Percentiles rank a stretch among this genome's conserved stretches.
Conservation (phyloP, 2,329 filamentous ascomycete genomes). For the Phaeosphaeriaceae sp. region DNA sequence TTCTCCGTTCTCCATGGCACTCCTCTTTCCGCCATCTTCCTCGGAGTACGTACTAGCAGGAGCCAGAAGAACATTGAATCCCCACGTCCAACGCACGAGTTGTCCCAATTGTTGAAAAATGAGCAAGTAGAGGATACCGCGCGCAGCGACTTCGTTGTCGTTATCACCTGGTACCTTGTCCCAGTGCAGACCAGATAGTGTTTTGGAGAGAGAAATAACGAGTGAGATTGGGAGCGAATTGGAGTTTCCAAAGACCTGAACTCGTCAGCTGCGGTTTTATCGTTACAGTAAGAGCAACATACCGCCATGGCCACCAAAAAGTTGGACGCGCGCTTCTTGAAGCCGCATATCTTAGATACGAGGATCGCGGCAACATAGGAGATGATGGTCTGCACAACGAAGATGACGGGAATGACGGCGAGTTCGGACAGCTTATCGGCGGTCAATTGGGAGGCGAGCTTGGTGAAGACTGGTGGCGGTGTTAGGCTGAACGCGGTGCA, state of each 20-base stretch:
- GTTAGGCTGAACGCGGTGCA: slow-evolving; percentile 11
- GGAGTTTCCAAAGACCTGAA: slow-evolving; percentile 89
- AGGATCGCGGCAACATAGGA: slow-evolving; percentile 79
- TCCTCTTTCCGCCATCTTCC: slow-evolving; percentile 58
- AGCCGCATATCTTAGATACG: slow-evolving; percentile 77
- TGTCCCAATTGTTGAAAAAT: slow-evolving; percentile 98
- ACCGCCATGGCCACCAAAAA: slow-evolving; percentile 96
- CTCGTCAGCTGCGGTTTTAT: slow-evolving; percentile 19
- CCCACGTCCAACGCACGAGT: slow-evolving; percentile 96
- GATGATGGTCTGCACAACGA: slow-evolving; percentile 83
- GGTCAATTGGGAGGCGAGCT: slow-evolving; percentile 91
- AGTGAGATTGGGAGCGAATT: slow-evolving; percentile 97
- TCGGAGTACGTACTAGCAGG: slow-evolving; percentile 77
- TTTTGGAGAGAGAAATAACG: slow-evolving; percentile 91
- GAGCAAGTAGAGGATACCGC: slow-evolving; percentile 92
- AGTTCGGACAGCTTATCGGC: slow-evolving; percentile 89
- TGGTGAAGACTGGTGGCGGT: slow-evolving; percentile 79
- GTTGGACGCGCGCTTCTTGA: slow-evolving; percentile 85
- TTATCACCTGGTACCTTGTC: slow-evolving; percentile 89
- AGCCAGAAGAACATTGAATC: slow-evolving; percentile 92
- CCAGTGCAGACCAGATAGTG: slow-evolving; percentile 91
- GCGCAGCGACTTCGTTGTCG: slow-evolving; percentile 90
- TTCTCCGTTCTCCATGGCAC: slow-evolving; percentile 57
- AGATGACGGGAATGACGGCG: slow-evolving; percentile 94
- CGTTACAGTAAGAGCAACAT: slow-evolving; percentile 35